A percentile compares a stretch with the other conserved stretches of the same genome.
These are phyloP conservation scores for Alnus glutinosa DNA, from an alignment of 306 rosid species.

Conservation along the genomic window DNA sequence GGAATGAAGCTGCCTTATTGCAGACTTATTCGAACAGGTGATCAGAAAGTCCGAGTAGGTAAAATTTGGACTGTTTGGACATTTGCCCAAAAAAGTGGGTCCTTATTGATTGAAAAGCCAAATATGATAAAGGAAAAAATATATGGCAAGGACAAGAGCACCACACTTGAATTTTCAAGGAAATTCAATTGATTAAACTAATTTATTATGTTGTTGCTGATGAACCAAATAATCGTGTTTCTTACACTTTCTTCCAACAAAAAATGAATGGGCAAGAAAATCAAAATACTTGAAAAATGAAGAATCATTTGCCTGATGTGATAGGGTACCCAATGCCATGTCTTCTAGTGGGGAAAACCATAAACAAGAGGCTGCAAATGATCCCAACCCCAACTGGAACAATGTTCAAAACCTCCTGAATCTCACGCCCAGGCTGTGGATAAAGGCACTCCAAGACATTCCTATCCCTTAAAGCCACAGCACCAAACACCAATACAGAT, in stretches of 20 bases:
- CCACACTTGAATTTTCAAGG: not conserved
- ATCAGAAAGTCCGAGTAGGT: too few relatives aligned
- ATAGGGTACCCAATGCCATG: conserved; percentile 77
- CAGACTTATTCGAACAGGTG: too few relatives aligned
- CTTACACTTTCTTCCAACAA: not conserved
- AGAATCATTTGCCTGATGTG: conserved; percentile 26
- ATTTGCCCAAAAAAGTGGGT: too few relatives aligned
- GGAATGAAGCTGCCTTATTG: too few relatives aligned
- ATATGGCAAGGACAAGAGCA: not conserved
- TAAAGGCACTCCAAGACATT: conserved; percentile 54
- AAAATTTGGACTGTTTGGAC: too few relatives aligned
- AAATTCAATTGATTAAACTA: not conserved
- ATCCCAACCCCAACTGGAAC: conserved; percentile 67
- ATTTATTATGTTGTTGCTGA: not conserved
- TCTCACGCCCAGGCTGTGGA: conserved; percentile 40
- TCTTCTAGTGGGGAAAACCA: conserved; percentile 65
- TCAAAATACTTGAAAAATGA: not conserved
- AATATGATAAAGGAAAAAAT: too few relatives aligned
- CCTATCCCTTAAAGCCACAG: conserved; percentile 60
- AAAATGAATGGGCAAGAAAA: not conserved
- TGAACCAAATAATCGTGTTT: not conserved
- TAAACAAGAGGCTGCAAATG: conserved; percentile 47
- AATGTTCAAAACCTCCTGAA: conserved; percentile 54
- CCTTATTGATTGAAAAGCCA: too few relatives aligned
- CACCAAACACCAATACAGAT: conserved; percentile 55